phyloP scores from a whole-genome alignment of 2,329 filamentous ascomycete genomes.

The Aspergillus felis region DNA sequence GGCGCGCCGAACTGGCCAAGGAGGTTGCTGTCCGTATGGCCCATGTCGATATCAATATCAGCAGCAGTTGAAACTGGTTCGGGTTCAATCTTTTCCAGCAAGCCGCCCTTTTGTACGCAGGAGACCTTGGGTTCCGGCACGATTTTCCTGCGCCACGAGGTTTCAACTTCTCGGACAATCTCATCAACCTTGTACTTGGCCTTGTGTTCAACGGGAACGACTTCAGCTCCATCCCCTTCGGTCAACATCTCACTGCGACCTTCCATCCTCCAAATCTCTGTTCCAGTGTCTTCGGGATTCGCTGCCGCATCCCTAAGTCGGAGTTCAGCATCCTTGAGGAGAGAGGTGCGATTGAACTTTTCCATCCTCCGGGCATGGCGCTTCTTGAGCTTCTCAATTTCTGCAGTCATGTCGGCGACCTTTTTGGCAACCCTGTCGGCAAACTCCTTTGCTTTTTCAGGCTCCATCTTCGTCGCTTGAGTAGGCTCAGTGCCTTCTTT shows the following conservation, averaged over 20 bases:
- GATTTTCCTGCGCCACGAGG: slow-evolving; percentile 63
- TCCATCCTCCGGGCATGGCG: slow-evolving; percentile 73
- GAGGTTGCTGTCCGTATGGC: slow-evolving; percentile 26
- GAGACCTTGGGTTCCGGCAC: slow-evolving; percentile 61
- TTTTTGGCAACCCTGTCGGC: slow-evolving; percentile 71
- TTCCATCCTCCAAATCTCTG: slow-evolving; percentile 63
- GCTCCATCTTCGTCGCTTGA: slow-evolving; percentile 61
- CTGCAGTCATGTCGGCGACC: slow-evolving; percentile 67
- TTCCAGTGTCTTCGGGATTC: slow-evolving; percentile 49
- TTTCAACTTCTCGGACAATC: slow-evolving; percentile 71
- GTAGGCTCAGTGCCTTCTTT: slow-evolving; percentile 28
- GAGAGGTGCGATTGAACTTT: slow-evolving; percentile 66
- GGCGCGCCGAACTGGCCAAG: slow-evolving; percentile 33
- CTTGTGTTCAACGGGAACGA: slow-evolving; percentile 39
- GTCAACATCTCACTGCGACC: slow-evolving; percentile 38
- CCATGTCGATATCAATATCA: slow-evolving; percentile 34
- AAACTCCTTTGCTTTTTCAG: slow-evolving; percentile 79
- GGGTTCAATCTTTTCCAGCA: slow-evolving; percentile 52
- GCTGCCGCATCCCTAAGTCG: slow-evolving; percentile 66
- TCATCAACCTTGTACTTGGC: slow-evolving; percentile 57
- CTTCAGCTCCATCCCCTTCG: slow-evolving; percentile 34
- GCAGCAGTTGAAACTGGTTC: slow-evolving; percentile 22
- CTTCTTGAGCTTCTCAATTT: slow-evolving; percentile 80
- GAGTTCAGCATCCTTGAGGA: slow-evolving; percentile 70
- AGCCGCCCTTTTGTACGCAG: slow-evolving; percentile 74